Conservation (phyloP, 1,284 basidiomycete genomes). For the Fistulina hepatica region DNA sequence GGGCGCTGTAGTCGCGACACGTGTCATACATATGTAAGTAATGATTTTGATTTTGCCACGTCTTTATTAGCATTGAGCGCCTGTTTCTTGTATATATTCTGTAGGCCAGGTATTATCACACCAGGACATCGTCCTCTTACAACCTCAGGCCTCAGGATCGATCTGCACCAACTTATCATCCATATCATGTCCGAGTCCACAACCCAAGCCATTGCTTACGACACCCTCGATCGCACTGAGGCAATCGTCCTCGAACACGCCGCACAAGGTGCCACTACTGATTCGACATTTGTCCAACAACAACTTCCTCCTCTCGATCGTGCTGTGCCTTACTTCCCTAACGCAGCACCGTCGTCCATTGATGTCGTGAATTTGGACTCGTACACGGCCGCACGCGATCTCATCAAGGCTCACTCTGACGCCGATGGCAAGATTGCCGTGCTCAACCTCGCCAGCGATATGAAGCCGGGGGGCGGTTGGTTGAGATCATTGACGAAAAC, state of each 20-base stretch:
- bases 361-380: slow-evolving; percentile 29
- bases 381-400: slow-evolving; percentile 26
- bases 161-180: no score
- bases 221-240: slow-evolving; percentile 24
- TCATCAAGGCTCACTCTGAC: slow-evolving; percentile 21
- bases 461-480: slow-evolving; percentile 31
- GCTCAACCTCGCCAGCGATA: slow-evolving; percentile 34
- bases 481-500: slow-evolving; percentile 23
- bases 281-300: slow-evolving; percentile 25
- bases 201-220: slow-evolving; percentile 26
- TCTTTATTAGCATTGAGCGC: no score
- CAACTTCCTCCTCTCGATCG: slow-evolving; percentile 24
- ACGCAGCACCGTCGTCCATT: slow-evolving; percentile 16
- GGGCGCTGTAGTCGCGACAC: no score
- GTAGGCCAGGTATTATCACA: no score
- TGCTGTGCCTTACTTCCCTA: slow-evolving; percentile 16
- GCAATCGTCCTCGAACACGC: slow-evolving; percentile 21
- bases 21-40: no score
- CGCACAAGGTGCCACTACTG: slow-evolving; percentile 24
- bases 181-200: no score
- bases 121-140: no score
- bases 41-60: no score
- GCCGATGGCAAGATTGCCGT: slow-evolving; percentile 27
- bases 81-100: no score
- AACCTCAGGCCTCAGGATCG: no score